phyloP scores from a whole-genome alignment of 805 yeast species.

The Cyberlindnera meyerae region DNA sequence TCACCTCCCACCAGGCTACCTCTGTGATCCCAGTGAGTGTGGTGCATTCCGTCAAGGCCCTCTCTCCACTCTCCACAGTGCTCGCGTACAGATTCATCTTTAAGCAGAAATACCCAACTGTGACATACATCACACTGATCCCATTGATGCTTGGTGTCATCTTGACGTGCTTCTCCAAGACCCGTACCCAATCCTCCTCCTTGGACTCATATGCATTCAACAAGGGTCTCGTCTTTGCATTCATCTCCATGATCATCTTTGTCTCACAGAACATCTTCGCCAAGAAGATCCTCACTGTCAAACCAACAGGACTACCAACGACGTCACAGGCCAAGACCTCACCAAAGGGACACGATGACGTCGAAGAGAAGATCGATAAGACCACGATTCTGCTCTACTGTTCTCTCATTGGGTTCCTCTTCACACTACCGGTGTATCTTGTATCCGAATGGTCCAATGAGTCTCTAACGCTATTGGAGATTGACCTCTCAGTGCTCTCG shows the following conservation, averaged over 20 bases:
- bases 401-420: conserved; percentile 58
- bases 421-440: conserved; percentile 65
- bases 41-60: conserved; percentile 90
- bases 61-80: conserved; percentile 87
- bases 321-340: conserved; percentile 4
- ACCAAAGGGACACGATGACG: conserved; percentile 17
- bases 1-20: conserved; percentile 89
- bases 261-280: conserved; percentile 79
- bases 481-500: conserved; percentile 26
- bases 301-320: conserved; percentile 30
- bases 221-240: conserved; percentile 34
- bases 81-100: conserved; percentile 64
- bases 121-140: conserved; percentile 72
- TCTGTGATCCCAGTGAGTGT: conserved; percentile 87
- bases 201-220: conserved; percentile 13
- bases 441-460: conserved; percentile 43
- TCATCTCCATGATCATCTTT: conserved; percentile 49
- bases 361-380: conserved; percentile 53
- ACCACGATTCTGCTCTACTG: conserved; percentile 68
- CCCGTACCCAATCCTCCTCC: conserved; percentile 7
- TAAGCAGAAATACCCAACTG: conserved; percentile 47
- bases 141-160: conserved; percentile 85
- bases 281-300: conserved; percentile 59
- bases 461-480: conserved; percentile 26
- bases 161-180: conserved; percentile 58